Conservation (phyloP, 1,284 basidiomycete genomes). For the Phellopilus nigrolimitatus region DNA sequence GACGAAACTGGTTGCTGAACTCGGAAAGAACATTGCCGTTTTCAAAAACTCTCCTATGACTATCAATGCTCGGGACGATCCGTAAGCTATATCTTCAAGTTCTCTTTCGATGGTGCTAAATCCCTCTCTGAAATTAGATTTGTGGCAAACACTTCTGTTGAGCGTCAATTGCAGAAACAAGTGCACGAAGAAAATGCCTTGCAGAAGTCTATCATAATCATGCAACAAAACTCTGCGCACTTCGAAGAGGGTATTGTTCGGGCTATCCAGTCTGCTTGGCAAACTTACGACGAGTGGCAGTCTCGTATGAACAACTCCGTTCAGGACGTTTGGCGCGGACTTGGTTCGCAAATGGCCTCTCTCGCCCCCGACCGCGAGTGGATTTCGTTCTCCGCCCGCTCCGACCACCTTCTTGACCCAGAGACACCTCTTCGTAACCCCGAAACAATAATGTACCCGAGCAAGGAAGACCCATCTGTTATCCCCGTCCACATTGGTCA, state of each 20-base stretch:
- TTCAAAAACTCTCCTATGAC: slow-evolving; percentile 96
- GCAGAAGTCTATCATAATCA: slow-evolving; percentile 98
- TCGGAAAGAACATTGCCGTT: slow-evolving; percentile 81
- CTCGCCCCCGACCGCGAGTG: slow-evolving; percentile 93
- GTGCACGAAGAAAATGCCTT: slow-evolving; percentile 97
- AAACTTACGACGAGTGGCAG: slow-evolving; percentile 97
- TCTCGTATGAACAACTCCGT: slow-evolving; percentile 78
- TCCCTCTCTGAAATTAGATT: slow-evolving; percentile 37
- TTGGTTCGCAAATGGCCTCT: slow-evolving; percentile 78
- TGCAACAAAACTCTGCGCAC: slow-evolving; percentile 96
- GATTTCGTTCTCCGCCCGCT: slow-evolving; percentile 93
- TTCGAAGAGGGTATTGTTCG: slow-evolving; percentile 98
- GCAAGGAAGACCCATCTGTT: slow-evolving; percentile 90
- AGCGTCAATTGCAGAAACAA: slow-evolving; percentile 87
- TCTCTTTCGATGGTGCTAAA: neutral
- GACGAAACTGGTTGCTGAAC: slow-evolving; percentile 82
- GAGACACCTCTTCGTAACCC: slow-evolving; percentile 90
- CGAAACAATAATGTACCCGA: slow-evolving; percentile 81
- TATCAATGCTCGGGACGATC: slow-evolving; percentile 81
- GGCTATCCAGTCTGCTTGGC: slow-evolving; percentile 94
- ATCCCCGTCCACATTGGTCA: slow-evolving; percentile 87
- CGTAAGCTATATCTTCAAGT: slow-evolving; percentile 46
- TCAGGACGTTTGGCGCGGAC: slow-evolving; percentile 75
- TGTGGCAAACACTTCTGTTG: slow-evolving; percentile 75
- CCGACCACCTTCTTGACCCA: slow-evolving; percentile 95